A percentile compares a stretch with the other conserved stretches of the same genome.
Conservation (phyloP, 257 asterid species). For the Anisodus tanguticus region DNA sequence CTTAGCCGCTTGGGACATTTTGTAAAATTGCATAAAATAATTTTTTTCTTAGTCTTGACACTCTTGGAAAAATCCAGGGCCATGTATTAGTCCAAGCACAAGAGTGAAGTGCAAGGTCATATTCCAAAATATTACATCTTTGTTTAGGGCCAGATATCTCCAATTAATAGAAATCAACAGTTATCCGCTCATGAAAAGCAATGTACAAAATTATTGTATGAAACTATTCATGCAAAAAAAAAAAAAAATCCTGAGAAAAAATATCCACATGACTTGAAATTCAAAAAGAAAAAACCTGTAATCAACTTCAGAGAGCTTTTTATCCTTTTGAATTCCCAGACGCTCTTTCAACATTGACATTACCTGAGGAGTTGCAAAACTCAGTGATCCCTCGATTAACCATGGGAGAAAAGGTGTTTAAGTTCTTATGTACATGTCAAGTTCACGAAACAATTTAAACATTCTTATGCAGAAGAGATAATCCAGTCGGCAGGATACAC, state of each 20-base stretch:
- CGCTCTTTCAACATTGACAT: constrained; percentile 84
- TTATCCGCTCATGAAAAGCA: constrained; percentile 3
- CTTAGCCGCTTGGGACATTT: background rate
- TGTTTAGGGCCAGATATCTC: background rate
- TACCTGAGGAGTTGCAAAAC: constrained; percentile 55
- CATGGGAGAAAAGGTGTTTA: constrained; percentile 1
- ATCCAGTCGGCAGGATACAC: constrained; percentile 8
- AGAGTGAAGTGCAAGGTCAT: background rate
- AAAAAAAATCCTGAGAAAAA: background rate
- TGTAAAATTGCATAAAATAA: background rate
- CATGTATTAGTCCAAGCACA: constrained; percentile 4
- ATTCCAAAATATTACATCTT: constrained; percentile 1
- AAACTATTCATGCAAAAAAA: background rate
- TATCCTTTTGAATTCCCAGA: constrained; percentile 59
- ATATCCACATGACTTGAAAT: constrained; percentile 21
- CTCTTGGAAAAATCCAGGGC: constrained; percentile 10
- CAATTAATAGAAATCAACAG: background rate
- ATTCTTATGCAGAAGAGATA: background rate
- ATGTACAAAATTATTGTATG: background rate
- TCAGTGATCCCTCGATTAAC: constrained; percentile 16
- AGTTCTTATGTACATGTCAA: constrained; percentile 15
- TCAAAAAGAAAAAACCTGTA: constrained; percentile 56
- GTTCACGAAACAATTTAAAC: background rate
- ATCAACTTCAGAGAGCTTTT: constrained; percentile 81
- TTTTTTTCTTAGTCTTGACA: background rate